These are phyloP conservation scores for Ceratocystis diversiconidia DNA, from an alignment of 2,329 filamentous ascomycete genomes.

Conservation along the genomic window DNA sequence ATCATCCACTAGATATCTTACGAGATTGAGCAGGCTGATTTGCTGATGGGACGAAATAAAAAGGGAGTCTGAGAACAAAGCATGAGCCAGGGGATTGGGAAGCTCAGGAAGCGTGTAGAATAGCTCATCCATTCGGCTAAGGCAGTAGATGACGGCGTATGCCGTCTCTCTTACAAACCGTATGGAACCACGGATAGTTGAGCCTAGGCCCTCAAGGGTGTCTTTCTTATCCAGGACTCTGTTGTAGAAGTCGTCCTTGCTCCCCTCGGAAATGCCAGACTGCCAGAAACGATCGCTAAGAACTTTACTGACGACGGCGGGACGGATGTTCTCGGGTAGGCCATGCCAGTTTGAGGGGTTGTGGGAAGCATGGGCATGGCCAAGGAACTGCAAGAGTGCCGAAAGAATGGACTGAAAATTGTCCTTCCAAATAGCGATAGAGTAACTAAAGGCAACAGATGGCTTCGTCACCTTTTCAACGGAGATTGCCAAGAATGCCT, in stretches of 20 bases:
- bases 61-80: constrained; percentile 69
- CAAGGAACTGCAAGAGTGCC: constrained; percentile 70
- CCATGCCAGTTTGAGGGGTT: constrained; percentile 72
- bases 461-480: constrained; percentile 74
- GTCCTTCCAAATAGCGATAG: constrained; percentile 72
- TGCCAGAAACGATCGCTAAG: constrained; percentile 97
- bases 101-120: constrained; percentile 87
- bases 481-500: constrained; percentile 81
- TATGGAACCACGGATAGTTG: constrained; percentile 77
- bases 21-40: constrained; percentile 80
- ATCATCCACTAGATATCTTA: constrained; percentile 78
- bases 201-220: constrained; percentile 86
- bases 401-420: constrained; percentile 72
- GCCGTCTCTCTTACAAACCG: constrained; percentile 82
- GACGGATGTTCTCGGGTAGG: constrained; percentile 59
- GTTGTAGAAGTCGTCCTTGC: constrained; percentile 91
- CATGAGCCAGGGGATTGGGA: constrained; percentile 66
- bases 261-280: constrained; percentile 88
- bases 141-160: constrained; percentile 86
- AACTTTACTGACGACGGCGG: constrained; percentile 58
- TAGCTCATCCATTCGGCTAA: constrained; percentile 71
- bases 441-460: constrained; percentile 58
- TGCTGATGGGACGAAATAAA: constrained; percentile 84
- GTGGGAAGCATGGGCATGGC: constrained; percentile 82
- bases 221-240: constrained; percentile 76